Conservation (phyloP, 345 rosid genomes). For the Eucalyptus cladocalyx region DNA sequence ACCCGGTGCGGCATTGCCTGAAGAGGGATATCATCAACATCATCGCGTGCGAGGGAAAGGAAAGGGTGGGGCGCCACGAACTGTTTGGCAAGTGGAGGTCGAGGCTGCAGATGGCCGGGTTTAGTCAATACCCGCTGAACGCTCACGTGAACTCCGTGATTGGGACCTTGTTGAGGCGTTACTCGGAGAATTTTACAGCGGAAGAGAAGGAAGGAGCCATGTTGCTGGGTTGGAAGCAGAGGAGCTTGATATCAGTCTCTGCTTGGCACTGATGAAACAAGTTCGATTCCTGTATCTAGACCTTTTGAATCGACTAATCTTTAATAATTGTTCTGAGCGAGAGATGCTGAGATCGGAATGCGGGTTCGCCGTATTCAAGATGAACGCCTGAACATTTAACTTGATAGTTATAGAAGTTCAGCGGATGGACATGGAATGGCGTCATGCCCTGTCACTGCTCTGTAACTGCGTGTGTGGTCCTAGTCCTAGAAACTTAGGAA, state of each 20-base stretch:
- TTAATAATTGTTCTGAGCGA: not conserved
- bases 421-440: not conserved
- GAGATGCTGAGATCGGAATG: not conserved
- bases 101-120: conserved; percentile 68
- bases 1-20: conserved; percentile 54
- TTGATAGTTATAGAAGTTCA: not conserved
- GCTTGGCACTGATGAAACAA: conserved; percentile 38
- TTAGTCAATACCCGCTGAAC: conserved; percentile 39
- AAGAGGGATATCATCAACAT: conserved; percentile 61
- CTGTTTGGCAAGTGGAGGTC: conserved; percentile 68
- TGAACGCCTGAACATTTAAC: not conserved
- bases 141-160: conserved; percentile 44
- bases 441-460: not conserved
- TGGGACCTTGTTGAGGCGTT: conserved; percentile 24
- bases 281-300: not conserved
- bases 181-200: conserved; percentile 39
- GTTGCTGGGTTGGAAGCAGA: conserved; percentile 59
- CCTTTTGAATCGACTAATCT: not conserved
- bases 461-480: not conserved
- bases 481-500: not conserved
- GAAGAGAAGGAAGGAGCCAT: conserved; percentile 58
- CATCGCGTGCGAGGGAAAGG: conserved; percentile 61
- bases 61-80: conserved; percentile 65
- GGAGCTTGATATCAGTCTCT: conserved; percentile 52
- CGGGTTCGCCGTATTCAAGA: not conserved